Conservation (phyloP, 2,329 filamentous ascomycete genomes). For the Esteya vermicola region DNA sequence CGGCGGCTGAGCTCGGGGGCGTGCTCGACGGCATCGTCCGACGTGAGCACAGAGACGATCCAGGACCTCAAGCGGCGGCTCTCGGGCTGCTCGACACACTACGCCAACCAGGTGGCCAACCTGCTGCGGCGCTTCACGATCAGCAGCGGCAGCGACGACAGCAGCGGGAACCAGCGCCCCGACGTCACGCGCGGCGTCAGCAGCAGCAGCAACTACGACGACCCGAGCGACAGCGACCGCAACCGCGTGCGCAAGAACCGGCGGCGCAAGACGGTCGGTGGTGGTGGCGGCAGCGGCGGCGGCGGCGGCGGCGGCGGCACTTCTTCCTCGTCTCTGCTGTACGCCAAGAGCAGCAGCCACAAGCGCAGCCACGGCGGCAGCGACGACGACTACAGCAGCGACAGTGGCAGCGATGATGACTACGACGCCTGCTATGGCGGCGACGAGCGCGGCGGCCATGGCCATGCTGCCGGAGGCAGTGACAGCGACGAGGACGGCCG, state of each 20-base stretch:
- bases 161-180: not conserved
- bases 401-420: slow-evolving; percentile 2
- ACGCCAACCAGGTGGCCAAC: slow-evolving; percentile 13
- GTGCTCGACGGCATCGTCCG: slow-evolving; percentile 10
- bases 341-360: too few species aligned
- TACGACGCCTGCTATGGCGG: not conserved
- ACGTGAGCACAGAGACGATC: slow-evolving; percentile 13
- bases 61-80: slow-evolving; percentile 20
- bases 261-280: not conserved
- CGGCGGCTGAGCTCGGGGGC: slow-evolving; percentile 8
- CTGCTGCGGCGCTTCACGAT: slow-evolving; percentile 14
- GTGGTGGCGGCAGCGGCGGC: slow-evolving; percentile 2
- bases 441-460: not conserved
- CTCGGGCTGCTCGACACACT: slow-evolving; percentile 17
- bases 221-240: slow-evolving; percentile 1
- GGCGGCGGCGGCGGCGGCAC: not conserved
- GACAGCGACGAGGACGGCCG: not conserved
- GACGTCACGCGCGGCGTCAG: slow-evolving; percentile 3
- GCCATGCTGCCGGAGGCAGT: not conserved
- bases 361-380: not conserved
- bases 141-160: slow-evolving; percentile 10
- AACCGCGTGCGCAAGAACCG: slow-evolving; percentile 8
- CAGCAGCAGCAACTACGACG: slow-evolving; percentile 12
- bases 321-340: too few species aligned
- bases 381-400: not conserved